Percentiles rank a stretch among this genome's conserved stretches.
phyloP scores from a whole-genome alignment of 2,329 filamentous ascomycete species.

The Lecanosticta acicola region DNA sequence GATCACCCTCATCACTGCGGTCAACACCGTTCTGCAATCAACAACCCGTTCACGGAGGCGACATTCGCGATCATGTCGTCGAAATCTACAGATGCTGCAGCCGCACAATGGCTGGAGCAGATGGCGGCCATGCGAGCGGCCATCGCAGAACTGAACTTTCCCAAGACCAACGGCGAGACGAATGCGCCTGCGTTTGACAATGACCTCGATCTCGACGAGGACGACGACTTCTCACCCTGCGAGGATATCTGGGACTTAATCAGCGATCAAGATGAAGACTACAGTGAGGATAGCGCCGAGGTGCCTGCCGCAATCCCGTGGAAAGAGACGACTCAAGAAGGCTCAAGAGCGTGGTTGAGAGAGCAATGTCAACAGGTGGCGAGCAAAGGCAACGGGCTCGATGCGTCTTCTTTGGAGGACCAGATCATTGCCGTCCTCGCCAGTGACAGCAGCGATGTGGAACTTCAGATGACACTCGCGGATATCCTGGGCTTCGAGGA shows the following conservation, averaged over 20 bases:
- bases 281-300: constrained; percentile 60
- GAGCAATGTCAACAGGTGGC: constrained; percentile 64
- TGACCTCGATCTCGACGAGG: constrained; percentile 50
- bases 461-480: constrained; percentile 82
- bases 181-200: constrained; percentile 29
- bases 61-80: constrained; percentile 12
- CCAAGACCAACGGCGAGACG: constrained; percentile 41
- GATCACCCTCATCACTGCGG: neutral
- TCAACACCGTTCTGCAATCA: too few species aligned
- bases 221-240: constrained; percentile 57
- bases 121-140: constrained; percentile 80
- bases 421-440: constrained; percentile 71
- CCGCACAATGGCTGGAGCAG: constrained; percentile 67
- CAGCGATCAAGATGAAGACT: constrained; percentile 64
- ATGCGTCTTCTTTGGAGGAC: constrained; percentile 63
- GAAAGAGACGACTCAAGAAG: constrained; percentile 15
- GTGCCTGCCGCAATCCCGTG: constrained; percentile 37
- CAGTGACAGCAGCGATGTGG: constrained; percentile 67
- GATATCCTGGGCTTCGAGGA: constrained; percentile 92
- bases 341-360: constrained; percentile 59
- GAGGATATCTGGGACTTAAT: constrained; percentile 94
- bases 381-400: constrained; percentile 58
- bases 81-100: constrained; percentile 15
- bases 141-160: constrained; percentile 64
- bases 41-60: too few species aligned